A percentile compares a stretch with the other conserved stretches of the same genome.
Conservation (phyloP, 2,329 filamentous ascomycete genomes). For the Dactylonectria estremocensis region DNA sequence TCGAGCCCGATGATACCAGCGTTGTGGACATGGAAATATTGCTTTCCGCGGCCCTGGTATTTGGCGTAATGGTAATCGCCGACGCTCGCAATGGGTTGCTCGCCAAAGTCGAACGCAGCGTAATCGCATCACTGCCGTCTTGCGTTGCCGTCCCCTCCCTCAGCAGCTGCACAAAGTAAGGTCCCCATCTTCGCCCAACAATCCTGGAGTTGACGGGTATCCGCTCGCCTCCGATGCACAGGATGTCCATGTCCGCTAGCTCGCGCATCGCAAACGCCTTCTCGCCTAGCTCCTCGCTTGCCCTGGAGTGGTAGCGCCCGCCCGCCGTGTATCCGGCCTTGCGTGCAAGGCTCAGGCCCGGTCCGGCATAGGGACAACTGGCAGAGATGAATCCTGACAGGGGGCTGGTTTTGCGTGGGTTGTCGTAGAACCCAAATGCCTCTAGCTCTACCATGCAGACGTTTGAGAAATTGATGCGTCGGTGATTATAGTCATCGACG, state of each 20-base stretch:
- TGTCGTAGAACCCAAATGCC: conserved; percentile 97
- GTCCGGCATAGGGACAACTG: conserved; percentile 77
- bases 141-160: conserved; percentile 83
- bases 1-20: conserved; percentile 57
- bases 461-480: conserved; percentile 97
- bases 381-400: conserved; percentile 89
- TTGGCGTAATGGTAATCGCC: conserved; percentile 86
- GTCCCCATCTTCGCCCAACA: conserved; percentile 90
- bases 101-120: conserved; percentile 76
- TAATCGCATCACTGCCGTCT: conserved; percentile 82
- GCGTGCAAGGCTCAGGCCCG: conserved; percentile 68
- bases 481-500: conserved; percentile 98
- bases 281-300: conserved; percentile 88
- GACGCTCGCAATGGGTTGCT: conserved; percentile 79
- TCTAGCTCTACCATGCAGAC: conserved; percentile 98
- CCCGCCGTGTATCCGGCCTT: conserved; percentile 79
- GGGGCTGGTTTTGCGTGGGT: conserved; percentile 84
- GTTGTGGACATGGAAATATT: conserved; percentile 64
- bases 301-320: conserved; percentile 81
- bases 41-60: conserved; percentile 66
- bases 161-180: conserved; percentile 93
- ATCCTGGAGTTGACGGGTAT: conserved; percentile 95
- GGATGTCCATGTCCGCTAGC: conserved; percentile 95
- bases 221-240: conserved; percentile 91
- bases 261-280: conserved; percentile 86